Evolutionary conservation across 345 rosid species (phyloP).

Genomic region (Citrus medica): DNA sequence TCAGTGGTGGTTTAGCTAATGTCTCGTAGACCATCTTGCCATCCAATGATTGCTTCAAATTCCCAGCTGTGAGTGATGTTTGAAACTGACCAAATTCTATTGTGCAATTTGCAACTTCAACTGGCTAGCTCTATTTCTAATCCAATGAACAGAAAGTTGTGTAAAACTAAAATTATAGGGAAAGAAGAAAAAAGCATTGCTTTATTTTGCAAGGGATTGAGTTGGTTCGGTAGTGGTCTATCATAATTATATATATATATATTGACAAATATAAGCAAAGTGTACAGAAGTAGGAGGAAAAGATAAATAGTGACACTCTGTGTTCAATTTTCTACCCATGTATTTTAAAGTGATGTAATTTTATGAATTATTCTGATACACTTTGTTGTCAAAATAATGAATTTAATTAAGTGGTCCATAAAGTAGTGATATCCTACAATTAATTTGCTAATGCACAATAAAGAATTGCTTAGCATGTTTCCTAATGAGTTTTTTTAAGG

Average conservation of each 20-base stretch:
- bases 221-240: not conserved
- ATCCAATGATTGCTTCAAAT: not conserved
- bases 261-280: not conserved
- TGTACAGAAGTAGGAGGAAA: not conserved
- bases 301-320: not conserved
- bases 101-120: too few species aligned
- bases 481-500: not conserved
- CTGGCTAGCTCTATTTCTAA: not conserved
- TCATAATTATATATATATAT: not conserved
- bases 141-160: not conserved
- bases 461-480: not conserved
- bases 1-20: not conserved
- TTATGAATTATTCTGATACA: not conserved
- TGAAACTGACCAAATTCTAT: not conserved
- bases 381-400: not conserved
- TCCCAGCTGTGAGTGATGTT: not conserved
- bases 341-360: not conserved
- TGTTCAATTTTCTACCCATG: conserved; percentile 5
- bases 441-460: not conserved
- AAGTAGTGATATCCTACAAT: not conserved
- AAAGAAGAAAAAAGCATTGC: not conserved
- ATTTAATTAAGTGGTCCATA: conserved; percentile 2
- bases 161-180: not conserved
- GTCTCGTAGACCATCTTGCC: not conserved
- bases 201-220: not conserved